Conservation (phyloP, 1,139 yeast genomes). For the Nakaseomyces kungkrabaensis region DNA sequence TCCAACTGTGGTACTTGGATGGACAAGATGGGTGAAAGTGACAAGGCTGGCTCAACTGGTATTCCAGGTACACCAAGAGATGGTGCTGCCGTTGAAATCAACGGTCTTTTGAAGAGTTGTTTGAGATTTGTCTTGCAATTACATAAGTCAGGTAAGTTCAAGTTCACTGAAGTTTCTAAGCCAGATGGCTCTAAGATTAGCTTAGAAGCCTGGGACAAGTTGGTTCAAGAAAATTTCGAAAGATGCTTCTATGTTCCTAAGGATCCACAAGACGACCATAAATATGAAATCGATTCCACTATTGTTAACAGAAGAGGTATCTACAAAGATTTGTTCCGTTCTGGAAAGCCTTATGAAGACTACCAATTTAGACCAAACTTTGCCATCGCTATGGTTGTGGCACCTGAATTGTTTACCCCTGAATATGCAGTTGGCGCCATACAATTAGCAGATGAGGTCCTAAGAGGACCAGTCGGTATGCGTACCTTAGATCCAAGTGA, state of each 20-base stretch:
- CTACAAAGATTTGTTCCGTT: constrained; percentile 72
- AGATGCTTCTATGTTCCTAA: constrained; percentile 64
- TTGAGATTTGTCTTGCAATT: constrained; percentile 68
- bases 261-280: constrained; percentile 43
- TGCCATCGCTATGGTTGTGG: constrained; percentile 84
- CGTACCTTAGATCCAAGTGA: constrained; percentile 87
- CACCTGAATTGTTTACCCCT: constrained; percentile 77
- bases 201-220: constrained; percentile 57
- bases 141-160: constrained; percentile 44
- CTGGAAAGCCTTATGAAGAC: constrained; percentile 87
- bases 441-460: constrained; percentile 54
- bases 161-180: constrained; percentile 44
- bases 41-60: constrained; percentile 72
- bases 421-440: constrained; percentile 55
- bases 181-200: constrained; percentile 48
- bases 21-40: constrained; percentile 99
- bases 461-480: constrained; percentile 90
- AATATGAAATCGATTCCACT: constrained; percentile 50
- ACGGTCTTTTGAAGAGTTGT: constrained; percentile 76
- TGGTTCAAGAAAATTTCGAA: constrained; percentile 68
- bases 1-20: constrained; percentile 97
- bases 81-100: constrained; percentile 92
- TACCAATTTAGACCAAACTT: constrained; percentile 89
- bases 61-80: constrained; percentile 96
- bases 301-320: constrained; percentile 86